Conservation (phyloP, 2,329 filamentous ascomycete species). For the Colletotrichum siamense region DNA sequence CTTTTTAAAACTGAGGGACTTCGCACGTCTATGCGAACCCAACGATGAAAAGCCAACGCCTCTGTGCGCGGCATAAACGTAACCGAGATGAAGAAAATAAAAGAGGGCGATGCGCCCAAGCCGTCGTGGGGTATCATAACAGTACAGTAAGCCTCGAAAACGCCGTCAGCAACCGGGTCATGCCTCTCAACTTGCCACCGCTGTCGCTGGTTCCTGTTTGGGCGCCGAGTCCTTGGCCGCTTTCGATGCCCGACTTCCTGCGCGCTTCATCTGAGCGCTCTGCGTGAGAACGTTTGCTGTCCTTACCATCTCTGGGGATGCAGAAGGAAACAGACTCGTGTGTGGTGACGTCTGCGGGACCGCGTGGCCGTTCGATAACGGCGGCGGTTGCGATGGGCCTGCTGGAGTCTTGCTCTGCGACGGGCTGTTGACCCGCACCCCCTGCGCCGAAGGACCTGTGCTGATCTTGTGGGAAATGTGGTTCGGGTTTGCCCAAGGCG, state of each 20-base stretch:
- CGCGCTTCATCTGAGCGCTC: constrained; percentile 21
- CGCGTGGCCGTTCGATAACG: constrained; percentile 12
- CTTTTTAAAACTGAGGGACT: background rate
- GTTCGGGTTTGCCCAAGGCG: constrained; percentile 91
- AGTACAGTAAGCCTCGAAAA: constrained; percentile 23
- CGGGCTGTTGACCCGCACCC: constrained; percentile 7
- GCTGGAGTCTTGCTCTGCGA: constrained; percentile 13
- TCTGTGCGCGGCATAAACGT: background rate
- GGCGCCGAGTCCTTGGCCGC: constrained; percentile 19
- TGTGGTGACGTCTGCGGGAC: background rate
- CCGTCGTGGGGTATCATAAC: constrained; percentile 24
- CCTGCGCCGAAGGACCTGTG: constrained; percentile 34
- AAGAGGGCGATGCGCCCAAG: constrained; percentile 7
- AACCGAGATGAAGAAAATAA: background rate
- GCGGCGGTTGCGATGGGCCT: constrained; percentile 4
- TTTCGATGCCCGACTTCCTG: constrained; percentile 20
- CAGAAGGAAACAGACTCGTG: constrained; percentile 9
- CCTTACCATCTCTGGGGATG: constrained; percentile 19
- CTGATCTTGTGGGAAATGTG: constrained; percentile 69
- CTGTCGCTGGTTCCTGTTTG: constrained; percentile 20
- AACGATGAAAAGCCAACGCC: background rate
- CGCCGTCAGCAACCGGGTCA: constrained; percentile 12
- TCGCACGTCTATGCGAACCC: background rate
- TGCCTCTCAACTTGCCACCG: constrained; percentile 21
- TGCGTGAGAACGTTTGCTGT: constrained; percentile 21